Conservation (phyloP, 805 yeast genomes). For the Kodamaea leandrae region DNA sequence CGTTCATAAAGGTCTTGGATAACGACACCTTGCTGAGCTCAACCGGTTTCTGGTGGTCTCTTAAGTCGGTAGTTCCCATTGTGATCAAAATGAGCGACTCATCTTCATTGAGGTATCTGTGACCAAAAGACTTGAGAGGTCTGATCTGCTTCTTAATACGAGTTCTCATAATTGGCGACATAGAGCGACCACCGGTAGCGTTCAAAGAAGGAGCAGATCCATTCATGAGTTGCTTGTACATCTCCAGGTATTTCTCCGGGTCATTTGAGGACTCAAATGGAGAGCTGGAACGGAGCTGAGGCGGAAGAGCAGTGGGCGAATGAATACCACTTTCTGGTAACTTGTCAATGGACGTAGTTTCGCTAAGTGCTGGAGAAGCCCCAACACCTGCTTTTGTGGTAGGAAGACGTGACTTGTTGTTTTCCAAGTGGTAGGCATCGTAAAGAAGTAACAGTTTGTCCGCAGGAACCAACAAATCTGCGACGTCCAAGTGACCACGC, state of each 20-base stretch:
- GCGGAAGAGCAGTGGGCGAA: conserved; percentile 16
- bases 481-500: conserved; percentile 77
- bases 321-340: conserved; percentile 26
- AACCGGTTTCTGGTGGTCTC: conserved; percentile 58
- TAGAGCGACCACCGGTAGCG: conserved; percentile 15
- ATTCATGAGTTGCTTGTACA: conserved; percentile 38
- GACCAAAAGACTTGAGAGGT: conserved; percentile 84
- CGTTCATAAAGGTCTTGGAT: conserved; percentile 74
- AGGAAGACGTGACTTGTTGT: conserved; percentile 25
- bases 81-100: conserved; percentile 78
- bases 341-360: conserved; percentile 31
- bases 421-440: conserved; percentile 37
- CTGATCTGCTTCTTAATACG: conserved; percentile 24
- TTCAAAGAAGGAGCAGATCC: conserved; percentile 12
- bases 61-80: conserved; percentile 79
- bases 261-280: conserved; percentile 17
- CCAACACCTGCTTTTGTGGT: conserved; percentile 9
- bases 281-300: background rate
- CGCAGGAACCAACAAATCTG: conserved; percentile 56
- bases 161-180: conserved; percentile 18
- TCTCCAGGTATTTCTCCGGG: conserved; percentile 26
- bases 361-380: conserved; percentile 11
- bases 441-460: conserved; percentile 33
- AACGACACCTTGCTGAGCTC: conserved; percentile 72
- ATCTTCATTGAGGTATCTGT: conserved; percentile 58